Evolutionary conservation across 2,329 filamentous ascomycete genomes (phyloP).

Genomic region (Colletotrichum sp.): DNA sequence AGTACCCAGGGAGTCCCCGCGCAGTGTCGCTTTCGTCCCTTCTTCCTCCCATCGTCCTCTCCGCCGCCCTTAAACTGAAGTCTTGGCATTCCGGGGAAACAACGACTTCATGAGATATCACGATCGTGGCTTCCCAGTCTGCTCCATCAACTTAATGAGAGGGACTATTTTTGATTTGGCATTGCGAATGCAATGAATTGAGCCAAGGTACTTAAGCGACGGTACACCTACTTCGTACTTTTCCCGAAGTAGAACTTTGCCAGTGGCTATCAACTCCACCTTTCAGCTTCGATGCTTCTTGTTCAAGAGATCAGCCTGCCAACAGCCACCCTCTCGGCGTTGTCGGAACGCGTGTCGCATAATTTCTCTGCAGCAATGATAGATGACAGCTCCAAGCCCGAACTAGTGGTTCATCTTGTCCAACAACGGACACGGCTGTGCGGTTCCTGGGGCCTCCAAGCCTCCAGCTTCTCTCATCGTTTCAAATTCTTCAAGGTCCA

Average conservation of each 20-base stretch:
- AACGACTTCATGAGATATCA: not conserved
- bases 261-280: not conserved
- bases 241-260: not conserved
- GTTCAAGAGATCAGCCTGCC: not conserved
- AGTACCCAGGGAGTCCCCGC: not conserved
- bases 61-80: not conserved
- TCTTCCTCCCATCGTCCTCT: not conserved
- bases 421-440: not conserved
- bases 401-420: not conserved
- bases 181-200: not conserved
- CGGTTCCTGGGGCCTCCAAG: not conserved
- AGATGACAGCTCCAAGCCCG: not conserved
- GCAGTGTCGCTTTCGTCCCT: not conserved
- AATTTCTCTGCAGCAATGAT: not conserved
- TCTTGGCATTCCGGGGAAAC: not conserved
- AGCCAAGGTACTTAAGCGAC: accelerated
- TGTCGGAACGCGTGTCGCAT: not conserved
- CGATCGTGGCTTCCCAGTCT: not conserved
- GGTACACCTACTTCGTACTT: not conserved
- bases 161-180: not conserved
- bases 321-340: not conserved
- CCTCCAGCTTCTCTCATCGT: not conserved
- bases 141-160: not conserved
- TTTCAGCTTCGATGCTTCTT: not conserved
- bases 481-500: not conserved